Percentiles rank a stretch among this genome's conserved stretches.
phyloP scores from a whole-genome alignment of 2,329 filamentous ascomycete genomes.

The Sporothrix curviconia region DNA sequence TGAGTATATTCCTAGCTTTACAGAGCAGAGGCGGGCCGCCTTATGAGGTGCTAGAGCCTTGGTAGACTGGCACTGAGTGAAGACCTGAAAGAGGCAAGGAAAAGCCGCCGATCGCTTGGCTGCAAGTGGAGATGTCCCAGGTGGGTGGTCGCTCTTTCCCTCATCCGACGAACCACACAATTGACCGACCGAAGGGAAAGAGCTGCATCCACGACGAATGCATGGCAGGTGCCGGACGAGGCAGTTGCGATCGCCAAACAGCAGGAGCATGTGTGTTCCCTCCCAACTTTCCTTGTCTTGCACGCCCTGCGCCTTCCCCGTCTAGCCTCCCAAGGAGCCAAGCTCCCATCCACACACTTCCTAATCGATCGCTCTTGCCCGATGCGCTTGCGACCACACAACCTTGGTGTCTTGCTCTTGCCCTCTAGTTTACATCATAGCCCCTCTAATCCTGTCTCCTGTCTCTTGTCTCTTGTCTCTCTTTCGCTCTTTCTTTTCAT shows the following conservation, averaged over 20 bases:
- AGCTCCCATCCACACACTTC: too few relatives aligned
- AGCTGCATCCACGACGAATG: neutral
- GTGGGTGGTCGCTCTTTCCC: constrained; percentile 6
- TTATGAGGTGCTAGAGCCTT: neutral
- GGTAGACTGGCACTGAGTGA: too few relatives aligned
- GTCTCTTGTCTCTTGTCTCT: neutral
- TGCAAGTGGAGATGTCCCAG: neutral
- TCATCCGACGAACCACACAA: neutral
- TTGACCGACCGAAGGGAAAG: neutral
- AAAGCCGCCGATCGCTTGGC: neutral
- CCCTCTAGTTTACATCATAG: constrained; percentile 8
- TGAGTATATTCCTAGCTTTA: too few relatives aligned
- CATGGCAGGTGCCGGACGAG: too few relatives aligned
- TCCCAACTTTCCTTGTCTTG: neutral
- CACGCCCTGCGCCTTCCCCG: neutral
- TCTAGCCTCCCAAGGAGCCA: too few relatives aligned
- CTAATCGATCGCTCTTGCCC: constrained; percentile 2
- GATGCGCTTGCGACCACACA: too few relatives aligned
- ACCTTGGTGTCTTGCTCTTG: neutral
- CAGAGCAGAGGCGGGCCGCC: neutral
- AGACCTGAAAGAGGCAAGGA: neutral
- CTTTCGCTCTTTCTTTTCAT: neutral
- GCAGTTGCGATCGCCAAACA: constrained; percentile 7
- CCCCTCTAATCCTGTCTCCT: too few relatives aligned
- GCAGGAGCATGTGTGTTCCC: constrained; percentile 1